These are phyloP conservation scores for Cytospora piceae DNA, from an alignment of 2,329 filamentous ascomycete genomes.

Conservation along the genomic window DNA sequence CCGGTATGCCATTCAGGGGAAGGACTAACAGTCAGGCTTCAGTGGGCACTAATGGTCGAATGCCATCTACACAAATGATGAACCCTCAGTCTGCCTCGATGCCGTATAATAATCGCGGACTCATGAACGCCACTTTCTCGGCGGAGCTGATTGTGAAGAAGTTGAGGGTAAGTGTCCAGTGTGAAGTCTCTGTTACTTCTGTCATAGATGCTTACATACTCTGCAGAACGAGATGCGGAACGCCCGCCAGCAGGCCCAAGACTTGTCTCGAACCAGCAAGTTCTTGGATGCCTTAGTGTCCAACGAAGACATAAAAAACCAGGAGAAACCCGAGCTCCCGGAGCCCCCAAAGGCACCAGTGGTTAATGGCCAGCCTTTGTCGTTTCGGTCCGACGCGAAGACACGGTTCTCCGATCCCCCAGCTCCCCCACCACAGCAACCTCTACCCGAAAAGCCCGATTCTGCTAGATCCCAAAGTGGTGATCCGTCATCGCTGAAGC, in stretches of 20 bases:
- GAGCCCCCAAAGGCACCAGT: conserved; percentile 54
- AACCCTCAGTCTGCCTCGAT: conserved; percentile 59
- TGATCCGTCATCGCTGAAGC: conserved; percentile 66
- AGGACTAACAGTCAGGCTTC: conserved; percentile 71
- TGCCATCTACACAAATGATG: conserved; percentile 54
- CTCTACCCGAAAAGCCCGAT: conserved; percentile 91
- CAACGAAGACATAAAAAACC: conserved; percentile 67
- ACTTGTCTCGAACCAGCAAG: conserved; percentile 79
- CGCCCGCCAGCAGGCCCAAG: conserved; percentile 84
- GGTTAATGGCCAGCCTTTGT: conserved; percentile 55
- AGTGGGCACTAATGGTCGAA: conserved; percentile 63
- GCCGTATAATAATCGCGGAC: conserved; percentile 40
- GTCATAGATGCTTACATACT: conserved; percentile 33
- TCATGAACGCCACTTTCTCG: conserved; percentile 48
- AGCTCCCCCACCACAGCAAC: conserved; percentile 89
- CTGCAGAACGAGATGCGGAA: conserved; percentile 83
- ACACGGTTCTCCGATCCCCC: conserved; percentile 90
- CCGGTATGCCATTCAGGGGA: conserved; percentile 71
- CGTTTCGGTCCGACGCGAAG: conserved; percentile 74
- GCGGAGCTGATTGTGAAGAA: conserved; percentile 94
- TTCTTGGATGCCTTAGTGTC: conserved; percentile 79
- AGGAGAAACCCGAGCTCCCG: conserved; percentile 53
- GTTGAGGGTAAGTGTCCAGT: conserved; percentile 66
- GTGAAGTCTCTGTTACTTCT: conserved; percentile 25
- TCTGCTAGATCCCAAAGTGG: conserved; percentile 51